A percentile compares a stretch with the other conserved stretches of the same genome.
Evolutionary conservation across 192 early-diverging fungal genomes (phyloP).

Genomic region (Pecoramyces ruminantium): DNA sequence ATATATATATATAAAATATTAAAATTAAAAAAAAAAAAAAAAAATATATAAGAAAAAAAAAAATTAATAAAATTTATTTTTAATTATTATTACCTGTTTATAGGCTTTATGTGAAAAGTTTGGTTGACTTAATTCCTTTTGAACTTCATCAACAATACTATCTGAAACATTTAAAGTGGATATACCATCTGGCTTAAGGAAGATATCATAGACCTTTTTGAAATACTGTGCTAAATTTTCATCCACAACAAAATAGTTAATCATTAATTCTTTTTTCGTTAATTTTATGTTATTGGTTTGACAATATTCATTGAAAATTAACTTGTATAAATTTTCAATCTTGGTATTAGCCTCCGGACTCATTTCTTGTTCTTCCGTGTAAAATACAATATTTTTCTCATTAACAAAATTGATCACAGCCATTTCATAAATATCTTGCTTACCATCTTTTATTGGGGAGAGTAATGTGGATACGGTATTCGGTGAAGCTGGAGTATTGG

Average conservation of each 20-base stretch:
- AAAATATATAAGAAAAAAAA: too few species aligned
- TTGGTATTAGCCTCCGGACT: not conserved
- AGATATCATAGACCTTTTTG: not conserved
- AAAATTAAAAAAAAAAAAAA: too few species aligned
- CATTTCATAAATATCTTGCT: not conserved
- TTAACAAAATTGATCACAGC: not conserved
- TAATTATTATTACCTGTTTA: too few species aligned
- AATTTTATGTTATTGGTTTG: not conserved
- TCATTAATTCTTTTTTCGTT: not conserved
- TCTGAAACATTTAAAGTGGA: not conserved
- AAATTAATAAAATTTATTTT: too few species aligned
- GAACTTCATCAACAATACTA: not conserved
- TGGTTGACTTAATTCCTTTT: not conserved
- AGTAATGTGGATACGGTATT: too few species aligned
- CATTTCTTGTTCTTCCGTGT: not conserved
- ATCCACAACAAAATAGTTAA: not conserved
- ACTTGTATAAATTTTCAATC: not conserved
- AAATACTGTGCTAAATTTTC: not conserved
- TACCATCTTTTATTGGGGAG: not conserved
- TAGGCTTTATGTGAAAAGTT: not conserved
- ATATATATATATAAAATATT: too few species aligned
- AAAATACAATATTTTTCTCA: not conserved
- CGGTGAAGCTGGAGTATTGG: too few species aligned
- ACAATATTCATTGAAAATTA: not conserved
- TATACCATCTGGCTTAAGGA: not conserved